Base-by-base conservation (phyloP, 331 rosid genomes). In the Spiraea crenata region DNA sequence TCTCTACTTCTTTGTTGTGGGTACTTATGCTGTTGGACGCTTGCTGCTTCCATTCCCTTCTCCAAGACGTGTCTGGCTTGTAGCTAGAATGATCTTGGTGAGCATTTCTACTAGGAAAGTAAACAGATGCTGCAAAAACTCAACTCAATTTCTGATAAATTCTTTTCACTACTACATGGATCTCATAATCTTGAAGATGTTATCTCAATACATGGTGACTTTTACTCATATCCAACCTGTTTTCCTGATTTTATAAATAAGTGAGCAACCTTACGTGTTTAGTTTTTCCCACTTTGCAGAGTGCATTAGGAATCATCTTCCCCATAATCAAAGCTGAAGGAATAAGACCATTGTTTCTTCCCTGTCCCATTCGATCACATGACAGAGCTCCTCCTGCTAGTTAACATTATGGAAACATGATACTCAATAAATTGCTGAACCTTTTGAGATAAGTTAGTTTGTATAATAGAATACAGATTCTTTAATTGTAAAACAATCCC, bases 261-360 rank as follows among this genome's bases (percentile, higher is more conserved):
- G 34, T 15, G 37, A 57, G 1, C 62, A 31, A 25, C 62, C 5
- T 45, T 4, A 7, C 2, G 17, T 16, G 16, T 35, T 4, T 50
- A 48, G 20, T 9, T 38, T 7, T 55, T 15, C 5, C 1, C 12
- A 31, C n/a, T 69, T 77, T 70, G 13, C 81, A 80, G 83, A 54
- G 81, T 76, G 84, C 83, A n/a, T 66, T 62, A 17, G 75, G 70
- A 25, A 86, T 86, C 61, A 74, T 76, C 57, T 74, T 81, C 57
- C 86, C 86, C 20, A 76, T 86, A 75, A 81, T 83, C 61, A 86
- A 57, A 49, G 69, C 74, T 15, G 91, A 83, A 74, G 86, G 91
- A 71, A 67, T 79, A 46, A 79, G 83, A 72, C 81, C 74, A 51
- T 74, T 71, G 81, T 76, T 25, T 79, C 69, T 74, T 81, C 41